These are phyloP conservation scores for Silene coronaria DNA, from an alignment of 179 eudicot species.

Conservation along the genomic window DNA sequence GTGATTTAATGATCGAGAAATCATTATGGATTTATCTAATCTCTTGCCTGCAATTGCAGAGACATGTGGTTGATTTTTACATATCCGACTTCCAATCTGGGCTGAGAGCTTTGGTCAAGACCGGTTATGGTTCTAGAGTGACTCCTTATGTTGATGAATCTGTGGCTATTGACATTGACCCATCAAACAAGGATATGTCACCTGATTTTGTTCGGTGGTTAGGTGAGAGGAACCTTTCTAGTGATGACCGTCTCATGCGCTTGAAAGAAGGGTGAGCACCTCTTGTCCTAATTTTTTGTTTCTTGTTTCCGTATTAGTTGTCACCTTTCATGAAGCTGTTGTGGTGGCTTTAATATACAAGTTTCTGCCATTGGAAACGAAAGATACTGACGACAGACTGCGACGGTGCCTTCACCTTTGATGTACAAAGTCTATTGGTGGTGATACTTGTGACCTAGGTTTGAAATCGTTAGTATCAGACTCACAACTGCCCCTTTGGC, in stretches of 20 bases:
- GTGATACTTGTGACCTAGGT: no score
- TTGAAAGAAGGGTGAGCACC: conserved; percentile 73
- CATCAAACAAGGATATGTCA: conserved; percentile 65
- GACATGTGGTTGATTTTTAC: conserved; percentile 92
- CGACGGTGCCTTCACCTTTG: no score
- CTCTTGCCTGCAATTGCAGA: conserved; percentile 39
- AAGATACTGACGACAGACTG: neutral
- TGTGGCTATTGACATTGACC: conserved; percentile 62
- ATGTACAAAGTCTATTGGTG: no score
- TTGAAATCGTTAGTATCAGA: no score
- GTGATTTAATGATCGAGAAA: neutral
- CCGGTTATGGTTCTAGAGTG: conserved; percentile 84
- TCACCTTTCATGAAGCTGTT: neutral
- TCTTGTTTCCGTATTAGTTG: neutral
- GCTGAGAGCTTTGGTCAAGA: conserved; percentile 86
- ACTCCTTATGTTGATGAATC: conserved; percentile 93
- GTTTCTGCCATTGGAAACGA: neutral
- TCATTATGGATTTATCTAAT: conserved; percentile 15
- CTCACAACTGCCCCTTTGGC: no score
- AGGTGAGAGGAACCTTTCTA: conserved; percentile 64
- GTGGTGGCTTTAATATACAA: neutral
- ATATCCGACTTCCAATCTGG: conserved; percentile 99
- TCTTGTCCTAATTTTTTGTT: neutral
- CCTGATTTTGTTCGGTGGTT: conserved; percentile 82
- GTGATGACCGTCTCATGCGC: conserved; percentile 86